These are phyloP conservation scores for Gymnopus androsaceus DNA, from an alignment of 1,284 basidiomycete species.

Conservation along the genomic window DNA sequence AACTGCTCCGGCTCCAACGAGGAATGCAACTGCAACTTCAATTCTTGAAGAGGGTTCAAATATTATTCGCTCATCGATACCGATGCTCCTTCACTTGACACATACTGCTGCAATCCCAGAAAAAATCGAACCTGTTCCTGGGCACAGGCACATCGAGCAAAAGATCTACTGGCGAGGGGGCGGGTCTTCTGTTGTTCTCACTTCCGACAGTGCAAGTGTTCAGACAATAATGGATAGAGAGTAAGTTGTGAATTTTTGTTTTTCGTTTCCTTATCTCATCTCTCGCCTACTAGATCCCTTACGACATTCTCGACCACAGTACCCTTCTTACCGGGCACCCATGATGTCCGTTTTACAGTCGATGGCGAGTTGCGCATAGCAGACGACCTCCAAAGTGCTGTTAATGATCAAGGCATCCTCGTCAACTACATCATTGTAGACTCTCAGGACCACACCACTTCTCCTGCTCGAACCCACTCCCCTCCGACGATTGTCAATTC, in stretches of 20 bases:
- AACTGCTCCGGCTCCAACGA: conserved; percentile 1
- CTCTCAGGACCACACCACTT: not conserved
- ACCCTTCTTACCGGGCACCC: conserved; percentile 85
- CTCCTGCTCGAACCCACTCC: not conserved
- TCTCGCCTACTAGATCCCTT: not conserved
- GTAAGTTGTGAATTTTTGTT: conserved; percentile 39
- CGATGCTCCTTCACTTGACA: not conserved
- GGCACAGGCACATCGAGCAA: conserved; percentile 26
- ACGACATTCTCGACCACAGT: conserved; percentile 47
- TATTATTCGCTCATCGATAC: conserved; percentile 7
- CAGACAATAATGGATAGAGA: conserved; percentile 63
- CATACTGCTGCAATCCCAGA: not conserved
- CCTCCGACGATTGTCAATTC: not conserved
- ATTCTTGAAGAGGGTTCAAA: not conserved
- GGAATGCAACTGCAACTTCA: not conserved
- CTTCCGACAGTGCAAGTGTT: conserved; percentile 71
- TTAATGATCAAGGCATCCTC: conserved; percentile 92
- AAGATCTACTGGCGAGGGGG: conserved; percentile 66
- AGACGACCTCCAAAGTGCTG: conserved; percentile 84
- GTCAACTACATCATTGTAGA: conserved; percentile 87
- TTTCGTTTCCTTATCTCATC: not conserved
- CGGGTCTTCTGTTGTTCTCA: conserved; percentile 70
- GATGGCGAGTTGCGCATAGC: conserved; percentile 86
- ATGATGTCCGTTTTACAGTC: conserved; percentile 95
- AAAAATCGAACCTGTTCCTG: not conserved